Evolutionary conservation across 768 basidiomycete genomes (phyloP).

Genomic region (Tulasnella sp.): DNA sequence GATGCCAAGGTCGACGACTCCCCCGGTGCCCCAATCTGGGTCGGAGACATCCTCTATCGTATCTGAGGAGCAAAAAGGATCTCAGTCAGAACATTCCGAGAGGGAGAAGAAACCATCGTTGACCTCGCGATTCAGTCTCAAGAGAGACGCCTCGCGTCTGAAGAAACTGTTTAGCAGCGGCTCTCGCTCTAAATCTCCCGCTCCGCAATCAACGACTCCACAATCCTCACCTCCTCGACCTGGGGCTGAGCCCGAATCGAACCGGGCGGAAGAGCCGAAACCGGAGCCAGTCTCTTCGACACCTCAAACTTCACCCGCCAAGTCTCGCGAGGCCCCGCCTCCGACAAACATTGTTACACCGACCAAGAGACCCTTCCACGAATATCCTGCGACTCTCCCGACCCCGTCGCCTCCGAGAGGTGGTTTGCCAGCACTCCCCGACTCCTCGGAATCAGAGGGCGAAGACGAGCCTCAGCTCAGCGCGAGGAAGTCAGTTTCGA

Average conservation of each 20-base stretch:
- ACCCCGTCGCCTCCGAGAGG: constrained; percentile 6
- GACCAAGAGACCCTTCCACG: constrained; percentile 7
- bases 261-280: not conserved
- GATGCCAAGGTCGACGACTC: not conserved
- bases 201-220: not conserved
- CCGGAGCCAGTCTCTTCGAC: not conserved
- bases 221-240: constrained; percentile 5
- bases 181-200: not conserved
- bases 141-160: not conserved
- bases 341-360: not conserved
- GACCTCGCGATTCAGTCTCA: not conserved
- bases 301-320: constrained; percentile 7
- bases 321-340: not conserved
- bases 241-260: not conserved
- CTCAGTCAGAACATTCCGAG: not conserved
- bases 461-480: not conserved
- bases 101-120: not conserved
- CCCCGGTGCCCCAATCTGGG: not conserved
- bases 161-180: not conserved
- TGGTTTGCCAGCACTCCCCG: constrained; percentile 4
- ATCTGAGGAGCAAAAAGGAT: not conserved
- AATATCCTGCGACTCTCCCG: not conserved
- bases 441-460: not conserved
- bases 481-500: not conserved
- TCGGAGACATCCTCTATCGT: not conserved